A percentile compares a stretch with the other conserved stretches of the same genome.
Evolutionary conservation across 345 rosid genomes (phyloP).

Genomic region (Eucalyptus erythrocorys): DNA sequence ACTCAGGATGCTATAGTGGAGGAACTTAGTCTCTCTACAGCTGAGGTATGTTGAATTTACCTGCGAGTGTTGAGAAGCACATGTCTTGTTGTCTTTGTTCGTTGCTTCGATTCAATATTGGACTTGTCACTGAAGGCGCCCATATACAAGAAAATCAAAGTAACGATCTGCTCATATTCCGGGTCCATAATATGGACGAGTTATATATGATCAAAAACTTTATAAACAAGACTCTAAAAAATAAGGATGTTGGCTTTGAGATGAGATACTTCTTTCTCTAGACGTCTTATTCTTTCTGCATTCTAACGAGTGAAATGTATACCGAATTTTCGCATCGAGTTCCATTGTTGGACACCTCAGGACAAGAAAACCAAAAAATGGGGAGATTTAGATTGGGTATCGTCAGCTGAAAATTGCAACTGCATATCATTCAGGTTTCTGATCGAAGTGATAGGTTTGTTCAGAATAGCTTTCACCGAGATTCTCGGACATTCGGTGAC

Average conservation of each 20-base stretch:
- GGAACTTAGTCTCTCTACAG: slow-evolving; percentile 54
- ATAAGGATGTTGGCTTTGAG: neutral
- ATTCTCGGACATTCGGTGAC: neutral
- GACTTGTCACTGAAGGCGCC: neutral
- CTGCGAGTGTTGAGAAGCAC: neutral
- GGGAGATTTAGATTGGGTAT: neutral
- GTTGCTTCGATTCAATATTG: neutral
- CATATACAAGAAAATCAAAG: neutral
- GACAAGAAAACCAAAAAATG: neutral
- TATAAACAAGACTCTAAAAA: neutral
- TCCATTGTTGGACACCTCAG: neutral
- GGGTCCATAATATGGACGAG: neutral
- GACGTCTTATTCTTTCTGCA: neutral
- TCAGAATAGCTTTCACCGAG: neutral
- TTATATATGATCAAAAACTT: neutral
- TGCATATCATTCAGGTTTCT: neutral
- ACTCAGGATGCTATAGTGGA: slow-evolving; percentile 69
- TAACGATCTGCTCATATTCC: neutral
- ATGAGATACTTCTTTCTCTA: neutral
- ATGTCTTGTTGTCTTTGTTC: accelerated
- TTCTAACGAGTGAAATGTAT: neutral
- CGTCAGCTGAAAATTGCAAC: neutral
- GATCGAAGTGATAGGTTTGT: neutral
- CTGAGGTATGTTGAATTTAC: slow-evolving; percentile 31
- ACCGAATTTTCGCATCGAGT: neutral